Evolutionary conservation across 345 rosid species (phyloP).

Genomic region (Eucalyptus victrix): DNA sequence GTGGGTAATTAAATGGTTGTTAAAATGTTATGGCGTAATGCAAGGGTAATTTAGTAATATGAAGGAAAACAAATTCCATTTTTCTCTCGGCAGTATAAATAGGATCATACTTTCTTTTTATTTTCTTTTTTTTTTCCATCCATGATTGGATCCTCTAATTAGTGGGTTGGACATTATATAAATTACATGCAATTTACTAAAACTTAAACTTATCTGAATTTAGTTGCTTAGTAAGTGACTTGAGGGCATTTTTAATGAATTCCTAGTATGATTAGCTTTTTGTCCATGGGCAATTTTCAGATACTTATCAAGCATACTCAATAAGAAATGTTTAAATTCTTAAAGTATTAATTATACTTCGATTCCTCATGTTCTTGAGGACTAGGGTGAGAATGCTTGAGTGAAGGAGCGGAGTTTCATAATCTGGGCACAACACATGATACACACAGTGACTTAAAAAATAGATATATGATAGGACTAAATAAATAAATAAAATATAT

Average conservation of each 20-base stretch:
- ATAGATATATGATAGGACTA: too few relatives aligned
- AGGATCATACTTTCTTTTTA: background rate
- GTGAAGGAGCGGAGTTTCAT: accelerated
- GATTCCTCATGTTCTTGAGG: too few relatives aligned
- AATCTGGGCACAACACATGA: too few relatives aligned
- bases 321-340: background rate
- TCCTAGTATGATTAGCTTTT: background rate
- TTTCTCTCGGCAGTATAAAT: background rate
- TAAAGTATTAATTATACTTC: background rate
- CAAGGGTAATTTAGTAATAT: background rate
- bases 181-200: background rate
- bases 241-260: background rate
- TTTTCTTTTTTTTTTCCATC: background rate
- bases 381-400: too few relatives aligned
- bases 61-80: background rate
- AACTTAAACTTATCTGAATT: background rate
- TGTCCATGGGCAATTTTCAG: background rate
- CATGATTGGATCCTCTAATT: background rate
- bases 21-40: too few relatives aligned
- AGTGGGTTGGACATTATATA: background rate
- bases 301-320: background rate
- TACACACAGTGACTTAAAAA: accelerated
- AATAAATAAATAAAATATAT: too few relatives aligned
- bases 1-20: background rate
- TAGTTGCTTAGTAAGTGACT: background rate